phyloP scores from a whole-genome alignment of 2,329 filamentous ascomycete genomes.

The Hortaea werneckii region DNA sequence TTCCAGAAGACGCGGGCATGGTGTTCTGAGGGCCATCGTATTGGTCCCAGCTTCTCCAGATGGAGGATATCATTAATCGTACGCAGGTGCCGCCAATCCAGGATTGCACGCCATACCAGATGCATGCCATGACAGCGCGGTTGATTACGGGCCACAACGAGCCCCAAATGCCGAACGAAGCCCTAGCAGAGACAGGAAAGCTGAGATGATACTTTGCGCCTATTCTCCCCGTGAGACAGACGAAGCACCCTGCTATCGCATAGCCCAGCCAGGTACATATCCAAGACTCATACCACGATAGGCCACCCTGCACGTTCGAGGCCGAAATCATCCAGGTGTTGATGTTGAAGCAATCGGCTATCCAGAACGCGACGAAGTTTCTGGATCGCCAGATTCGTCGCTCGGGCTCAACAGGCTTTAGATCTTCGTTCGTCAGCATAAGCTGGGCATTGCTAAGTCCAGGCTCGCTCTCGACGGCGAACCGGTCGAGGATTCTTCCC shows the following conservation, averaged over 20 bases:
- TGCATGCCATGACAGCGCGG: slow-evolving; percentile 73
- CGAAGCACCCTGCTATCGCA: slow-evolving; percentile 62
- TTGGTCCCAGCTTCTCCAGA: slow-evolving; percentile 55
- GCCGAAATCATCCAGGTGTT: slow-evolving; percentile 75
- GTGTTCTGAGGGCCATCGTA: slow-evolving; percentile 43
- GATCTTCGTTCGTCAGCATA: slow-evolving; percentile 67
- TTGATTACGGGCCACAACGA: slow-evolving; percentile 83
- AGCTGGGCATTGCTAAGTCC: slow-evolving; percentile 69
- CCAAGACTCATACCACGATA: slow-evolving; percentile 42
- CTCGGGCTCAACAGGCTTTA: slow-evolving; percentile 57
- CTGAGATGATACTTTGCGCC: slow-evolving; percentile 82
- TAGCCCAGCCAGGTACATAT: slow-evolving; percentile 57
- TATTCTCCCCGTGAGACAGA: slow-evolving; percentile 69
- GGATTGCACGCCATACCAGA: slow-evolving; percentile 78
- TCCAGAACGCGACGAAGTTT: slow-evolving; percentile 81
- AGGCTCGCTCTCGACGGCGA: slow-evolving; percentile 64
- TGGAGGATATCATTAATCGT: slow-evolving; percentile 75
- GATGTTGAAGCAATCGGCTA: slow-evolving; percentile 78
- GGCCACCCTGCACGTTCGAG: slow-evolving; percentile 65
- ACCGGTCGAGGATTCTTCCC: slow-evolving; percentile 36
- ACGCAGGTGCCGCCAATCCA: slow-evolving; percentile 78
- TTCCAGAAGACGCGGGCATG: slow-evolving; percentile 52
- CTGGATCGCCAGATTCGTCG: slow-evolving; percentile 74
- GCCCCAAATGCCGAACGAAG: slow-evolving; percentile 83
- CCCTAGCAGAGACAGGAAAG: slow-evolving; percentile 69